phyloP scores from a whole-genome alignment of 1,139 yeast genomes.

The Meyerozyma elateridarum region DNA sequence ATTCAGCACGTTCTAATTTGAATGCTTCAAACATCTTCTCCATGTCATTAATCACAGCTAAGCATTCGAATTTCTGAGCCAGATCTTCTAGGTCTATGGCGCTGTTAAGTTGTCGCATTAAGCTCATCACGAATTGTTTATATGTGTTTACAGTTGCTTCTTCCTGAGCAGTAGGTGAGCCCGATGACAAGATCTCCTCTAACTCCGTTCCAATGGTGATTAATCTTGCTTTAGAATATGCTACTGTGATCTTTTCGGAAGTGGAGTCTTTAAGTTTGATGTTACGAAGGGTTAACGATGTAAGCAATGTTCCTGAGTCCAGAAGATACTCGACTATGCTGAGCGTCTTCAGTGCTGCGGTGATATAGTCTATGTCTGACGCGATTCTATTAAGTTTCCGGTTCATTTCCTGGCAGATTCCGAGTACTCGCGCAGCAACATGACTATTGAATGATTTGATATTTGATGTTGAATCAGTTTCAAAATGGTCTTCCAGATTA shows the following conservation, averaged over 20 bases:
- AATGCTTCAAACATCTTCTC: slow-evolving; percentile 57
- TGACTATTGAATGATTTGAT: slow-evolving; percentile 42
- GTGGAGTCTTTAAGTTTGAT: slow-evolving; percentile 46
- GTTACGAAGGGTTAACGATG: slow-evolving; percentile 45
- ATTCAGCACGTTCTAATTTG: slow-evolving; percentile 32
- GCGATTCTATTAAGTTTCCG: slow-evolving; percentile 36
- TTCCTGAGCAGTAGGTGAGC: slow-evolving; percentile 15
- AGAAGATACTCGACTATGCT: slow-evolving; percentile 46
- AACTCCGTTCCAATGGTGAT: slow-evolving; percentile 53
- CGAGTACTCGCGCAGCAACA: slow-evolving; percentile 45
- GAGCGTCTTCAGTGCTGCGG: slow-evolving; percentile 37
- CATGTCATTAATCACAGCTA: slow-evolving; percentile 56
- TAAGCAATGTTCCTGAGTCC: slow-evolving; percentile 55
- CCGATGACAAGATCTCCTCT: slow-evolving; percentile 36
- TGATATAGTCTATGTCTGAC: slow-evolving; percentile 42
- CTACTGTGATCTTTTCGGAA: slow-evolving; percentile 47
- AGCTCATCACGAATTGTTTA: slow-evolving; percentile 46
- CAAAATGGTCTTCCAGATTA: slow-evolving; percentile 40
- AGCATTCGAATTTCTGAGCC: slow-evolving; percentile 51
- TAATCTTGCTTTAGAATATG: slow-evolving; percentile 53
- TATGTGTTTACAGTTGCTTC: slow-evolving; percentile 42
- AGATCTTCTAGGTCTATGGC: slow-evolving; percentile 46
- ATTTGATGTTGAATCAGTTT: slow-evolving; percentile 15
- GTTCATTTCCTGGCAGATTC: slow-evolving; percentile 46
- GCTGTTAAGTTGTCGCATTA: slow-evolving; percentile 47